Base-by-base conservation (phyloP, 2,329 filamentous ascomycete genomes). In the Colletotrichum sojae region DNA sequence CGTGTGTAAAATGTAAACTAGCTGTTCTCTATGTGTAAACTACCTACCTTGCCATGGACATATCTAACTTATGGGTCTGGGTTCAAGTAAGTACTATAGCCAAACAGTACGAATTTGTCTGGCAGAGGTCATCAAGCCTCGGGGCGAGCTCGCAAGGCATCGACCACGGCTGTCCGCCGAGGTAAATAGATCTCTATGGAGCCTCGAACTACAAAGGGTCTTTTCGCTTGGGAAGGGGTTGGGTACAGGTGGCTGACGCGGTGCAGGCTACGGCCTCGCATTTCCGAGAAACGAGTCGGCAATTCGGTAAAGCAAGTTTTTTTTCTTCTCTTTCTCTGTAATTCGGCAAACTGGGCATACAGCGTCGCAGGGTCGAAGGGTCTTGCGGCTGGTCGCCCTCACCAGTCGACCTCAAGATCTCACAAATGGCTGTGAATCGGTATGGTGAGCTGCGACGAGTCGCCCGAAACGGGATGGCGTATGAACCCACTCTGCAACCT, bases 391-490 rank as follows among this genome's bases (percentile, higher is more conserved):
- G 56, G 45, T 25, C 27, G 36, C 18, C 45, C 56, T 60, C 63
- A 60, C 55, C 15, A 69, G 36, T 31, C 16, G 20, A 45, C 55
- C 8, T 69, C 12, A 36, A 61, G 67, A 69, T 69, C 67, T 69
- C 43, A 22, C n/a, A 46, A 69, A 48, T 56, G 22, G 67, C 67
- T 52, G 67, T 66, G 45, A 66, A 69, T 69, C 67, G 67, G 39
- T 43, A 45, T 60, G 2, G 25, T 18, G 36, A 20, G 27, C 40
- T 56, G 56, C 49, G 36, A 53, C 48, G 18, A 61, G 36, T 43
- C 25, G 43, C 9, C 10, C 51, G 36, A 61, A 55, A 56, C 39
- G 56, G 67, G 25, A 53, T 67, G 49, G 65, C 40, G 54, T 16
- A 9, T 9, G 31, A 12, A 25, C 36, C 27, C 40, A 45, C 25